Evolutionary conservation across 352 stramenopile species (phyloP), one percentile per base, ranked within the genome.

Genomic region (Globisporangium megalacanthum): DNA sequence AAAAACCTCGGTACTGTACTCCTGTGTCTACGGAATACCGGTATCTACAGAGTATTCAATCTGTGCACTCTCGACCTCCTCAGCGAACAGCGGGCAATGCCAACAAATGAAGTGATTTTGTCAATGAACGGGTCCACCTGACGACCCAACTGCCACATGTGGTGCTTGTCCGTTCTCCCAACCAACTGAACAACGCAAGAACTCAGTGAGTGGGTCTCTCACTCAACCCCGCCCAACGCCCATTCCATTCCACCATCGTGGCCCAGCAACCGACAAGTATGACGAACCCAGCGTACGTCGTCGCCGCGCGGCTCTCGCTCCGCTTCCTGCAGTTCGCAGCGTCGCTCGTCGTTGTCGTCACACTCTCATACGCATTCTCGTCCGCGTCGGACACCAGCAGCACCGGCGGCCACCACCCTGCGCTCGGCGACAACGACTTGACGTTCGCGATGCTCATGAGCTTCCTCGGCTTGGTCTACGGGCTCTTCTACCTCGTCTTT

Each of bases 271-370:
- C n/a, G 14, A 3, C 52, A 25, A 46, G 17, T 36, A 61, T 54
- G 44, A 33, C 46, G 17, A 17, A 54, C 42, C 20, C 56, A 20
- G 45, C 45, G 13, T 67, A 60, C 17, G 56, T 64, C 39, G 56
- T 79, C 6, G 73, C 58, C 37, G 42, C 33, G 49, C 35, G 57
- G 22, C 49, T 58, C n/a, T 15, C 31, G 57, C 57, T 62, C 15
- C 57, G 57, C 37, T 62, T 62, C 50, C 49, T 62, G 25, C 57
- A 62, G 33, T 62, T 62, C 17, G 49, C 41, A 11, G 29, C 57
- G 22, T 62, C 57, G 14, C 39, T 62, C 4, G 22, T 58, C 14
- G 39, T 52, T 20, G 35, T 62, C 49, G 50, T 62, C 14, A 50
- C 57, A 20, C 33, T 62, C 29, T 62, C 57, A 8, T 58, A 44